Evolutionary conservation across 2,329 filamentous ascomycete genomes (phyloP), one percentile per base, ranked within the genome.

Genomic region (Epichloe sibirici): DNA sequence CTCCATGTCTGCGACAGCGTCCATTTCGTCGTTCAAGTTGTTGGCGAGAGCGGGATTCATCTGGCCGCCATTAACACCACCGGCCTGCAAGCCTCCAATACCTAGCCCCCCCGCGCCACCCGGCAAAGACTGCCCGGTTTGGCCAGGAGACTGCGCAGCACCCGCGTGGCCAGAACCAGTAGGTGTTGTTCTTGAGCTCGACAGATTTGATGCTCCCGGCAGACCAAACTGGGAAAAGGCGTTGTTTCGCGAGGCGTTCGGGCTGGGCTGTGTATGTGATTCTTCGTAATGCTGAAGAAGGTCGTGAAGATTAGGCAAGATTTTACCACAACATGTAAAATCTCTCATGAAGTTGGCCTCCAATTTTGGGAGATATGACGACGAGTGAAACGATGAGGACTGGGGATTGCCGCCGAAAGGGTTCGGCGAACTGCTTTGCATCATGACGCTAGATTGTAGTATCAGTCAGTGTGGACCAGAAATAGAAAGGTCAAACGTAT

Each of bases 331-430:
- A 73, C 93, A 98, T 50, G 86, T 86, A 71, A 97, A 97, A 71
- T 97, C 90, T 69, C 86, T 86, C 88, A 97, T 94, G 68, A 96
- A 98, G 65, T 91, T 93, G 56, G 91, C 91, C 70, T 98, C 93
- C 65, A 96, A 82, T 69, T 95, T 96, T 9, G 90, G 91, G 1
- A 96, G 79, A 66, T 97, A 97, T 28, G 93, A 97, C 6, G 90
- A 95, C 1, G 91, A 97, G 69, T 97, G 91, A 62, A 89, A 94
- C 1, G 91, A 96, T 0, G 93, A 89, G n/a, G 90, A 95, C 67
- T 90, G 86, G 62, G 90, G 81, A 53, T 78, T 83, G 47, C 63
- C 66, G 55, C 72, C 67, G 35, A 57, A 56, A 2, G 54, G 57
- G 64, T 91, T 95, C 11, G 93, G 93, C n/a, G 93, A 97, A 17